Base-by-base conservation (phyloP, 257 asterid species). In the Scutellaria barbata region DNA sequence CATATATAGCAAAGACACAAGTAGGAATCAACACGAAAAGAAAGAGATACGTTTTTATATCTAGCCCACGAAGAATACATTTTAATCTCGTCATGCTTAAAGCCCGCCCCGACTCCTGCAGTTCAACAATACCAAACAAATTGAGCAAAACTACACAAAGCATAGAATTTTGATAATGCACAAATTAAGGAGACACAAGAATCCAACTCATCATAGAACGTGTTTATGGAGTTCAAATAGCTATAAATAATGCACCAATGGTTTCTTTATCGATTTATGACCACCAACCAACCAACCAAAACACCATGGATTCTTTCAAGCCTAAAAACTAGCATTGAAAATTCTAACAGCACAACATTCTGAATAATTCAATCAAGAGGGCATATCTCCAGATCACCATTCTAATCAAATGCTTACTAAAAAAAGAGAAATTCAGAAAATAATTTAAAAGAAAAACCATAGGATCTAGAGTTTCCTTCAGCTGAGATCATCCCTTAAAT, bases 51-150 rank as follows among this genome's bases (percentile, higher is more conserved):
- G 85, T 68, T 84, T 81, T 92, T 74, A 92, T 67, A 73, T 92
- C 98, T 11, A 86, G 68, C 66, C 96, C 91, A 5, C 86, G 83
- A 0, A 87, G 82, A 71, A 89, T 75, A 46, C 95, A 92, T 70
- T 86, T 84, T 48, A 92, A 71, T 79, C 92, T 83, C 9, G 87
- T 65, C 84, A 82, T 73, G 78, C 87, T 84, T 46, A 81, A 68
- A 13, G 81, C 51, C 46, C 82, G 63, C 10, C 81, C 76, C 0
- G 96, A 83, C 16, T 77, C 83, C 91, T 87, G 89, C 82, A 69
- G 66, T 65, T 63, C 9, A 77, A 16, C 33, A 65, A 75, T 64
- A 69, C 2, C 6, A 74, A 25, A 59, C 14, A 17, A 30, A 16
- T 61, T 72, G 54, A 54, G 20, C 7, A 55, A 55, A 59, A 46